Base-by-base conservation (phyloP, 352 stramenopile species). In the Thalassiosira exigua region DNA sequence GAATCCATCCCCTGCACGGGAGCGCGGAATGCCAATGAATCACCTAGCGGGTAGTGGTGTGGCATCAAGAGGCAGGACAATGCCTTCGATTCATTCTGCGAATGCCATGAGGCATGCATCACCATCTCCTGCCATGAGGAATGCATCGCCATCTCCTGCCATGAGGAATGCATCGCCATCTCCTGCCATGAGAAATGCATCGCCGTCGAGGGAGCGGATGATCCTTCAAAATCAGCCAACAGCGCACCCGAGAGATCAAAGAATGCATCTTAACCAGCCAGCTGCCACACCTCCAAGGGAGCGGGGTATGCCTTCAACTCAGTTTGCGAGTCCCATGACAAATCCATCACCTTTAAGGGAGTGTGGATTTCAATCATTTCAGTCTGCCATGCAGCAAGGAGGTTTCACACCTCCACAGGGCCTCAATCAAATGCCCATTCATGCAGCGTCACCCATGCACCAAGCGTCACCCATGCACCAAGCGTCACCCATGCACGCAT, bases 61-160 rank as follows among this genome's bases (percentile, higher is more conserved):
- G n/a, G n/a, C n/a, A n/a, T n/a, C n/a, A 44, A 44, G 36, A 44
- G 14, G 36, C 7, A 7, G 14, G 7, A 44, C 14, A 14, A 44
- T 44, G 36, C 36, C 36, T 44, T 44, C 36, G 7, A 46, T 60
- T 59, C 61, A 70, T 14, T 58, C 46, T 21, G 14, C 46, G 5
- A 50, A 39, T 70, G 56, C 46, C 7, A 46, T 12, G 33, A 41
- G 27, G 33, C 57, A 2, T 29, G 27, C 22, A 33, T 60, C 14
- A 30, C 17, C 4, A 33, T 21, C 21, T 26, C 27, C 22, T 54
- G 5, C 21, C 3, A 53, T 67, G 58, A 67, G 58, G 32, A 51
- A n/a, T 53, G 39, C 61, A 60, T 70, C 61, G 26, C 61, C 61
- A 12, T 70, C 61, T n/a, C 41, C n/a, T 4, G 19, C 27, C 32